phyloP scores from a whole-genome alignment of 225 moss, liverwort and hornwort genomes.

The Lunularia cruciata region DNA sequence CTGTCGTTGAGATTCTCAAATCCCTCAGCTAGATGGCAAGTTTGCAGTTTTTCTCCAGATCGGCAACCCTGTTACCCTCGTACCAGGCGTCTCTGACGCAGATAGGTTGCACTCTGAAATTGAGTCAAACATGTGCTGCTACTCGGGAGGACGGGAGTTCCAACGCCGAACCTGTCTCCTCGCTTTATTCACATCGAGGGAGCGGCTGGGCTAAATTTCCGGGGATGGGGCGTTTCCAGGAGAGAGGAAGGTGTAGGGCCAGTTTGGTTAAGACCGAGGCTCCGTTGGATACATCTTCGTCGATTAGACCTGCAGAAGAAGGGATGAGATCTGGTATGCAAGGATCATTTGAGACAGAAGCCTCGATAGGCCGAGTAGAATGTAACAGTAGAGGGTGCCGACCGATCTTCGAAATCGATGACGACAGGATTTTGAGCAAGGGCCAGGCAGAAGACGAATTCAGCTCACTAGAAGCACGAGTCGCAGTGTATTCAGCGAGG shows the following conservation, averaged over 20 bases:
- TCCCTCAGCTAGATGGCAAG: too few species aligned
- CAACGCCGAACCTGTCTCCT: too few species aligned
- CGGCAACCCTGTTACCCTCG: too few species aligned
- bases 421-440: background rate
- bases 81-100: too few species aligned
- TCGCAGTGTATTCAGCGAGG: slow-evolving; percentile 33
- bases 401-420: slow-evolving; percentile 36
- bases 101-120: too few species aligned
- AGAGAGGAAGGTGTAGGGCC: background rate
- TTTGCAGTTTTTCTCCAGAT: too few species aligned
- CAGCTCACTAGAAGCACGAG: slow-evolving; percentile 28
- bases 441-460: slow-evolving; percentile 26
- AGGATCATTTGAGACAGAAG: slow-evolving; percentile 44
- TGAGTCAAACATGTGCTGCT: too few species aligned
- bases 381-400: slow-evolving; percentile 48
- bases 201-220: too few species aligned
- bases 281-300: background rate
- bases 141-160: too few species aligned
- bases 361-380: slow-evolving; percentile 42
- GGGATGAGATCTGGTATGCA: background rate
- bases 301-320: background rate
- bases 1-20: too few species aligned
- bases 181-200: too few species aligned
- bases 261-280: slow-evolving; percentile 20
- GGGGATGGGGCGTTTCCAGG: too few species aligned